Percentiles rank a stretch among this genome's conserved stretches.
phyloP scores from a whole-genome alignment of 106 monocot species.

The Acorus calamus region DNA sequence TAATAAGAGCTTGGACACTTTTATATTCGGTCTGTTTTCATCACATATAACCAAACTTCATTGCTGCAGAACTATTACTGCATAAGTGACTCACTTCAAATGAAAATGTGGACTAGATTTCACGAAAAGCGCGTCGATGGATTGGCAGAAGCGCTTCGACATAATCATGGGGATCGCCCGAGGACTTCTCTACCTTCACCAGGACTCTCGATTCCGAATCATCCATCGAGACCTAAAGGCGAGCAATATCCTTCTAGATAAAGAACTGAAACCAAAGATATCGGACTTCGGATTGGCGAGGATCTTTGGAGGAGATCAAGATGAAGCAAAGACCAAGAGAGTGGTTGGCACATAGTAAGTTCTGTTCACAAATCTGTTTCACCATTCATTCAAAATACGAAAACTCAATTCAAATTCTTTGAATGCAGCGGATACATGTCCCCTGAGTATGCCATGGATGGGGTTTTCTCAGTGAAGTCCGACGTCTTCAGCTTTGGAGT shows the following conservation, averaged over 20 bases:
- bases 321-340: constrained; percentile 12
- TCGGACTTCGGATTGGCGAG: constrained; percentile 44
- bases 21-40: constrained; percentile 9
- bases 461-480: constrained; percentile 31
- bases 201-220: constrained; percentile 26
- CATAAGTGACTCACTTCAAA: background rate
- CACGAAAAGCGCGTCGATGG: background rate
- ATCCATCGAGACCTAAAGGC: constrained; percentile 41
- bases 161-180: constrained; percentile 27
- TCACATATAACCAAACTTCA: background rate
- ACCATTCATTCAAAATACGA: too few relatives aligned
- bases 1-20: constrained; percentile 8
- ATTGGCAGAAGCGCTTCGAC: constrained; percentile 13
- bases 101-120: background rate
- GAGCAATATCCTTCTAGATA: constrained; percentile 32
- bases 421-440: constrained; percentile 35
- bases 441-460: constrained; percentile 36
- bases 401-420: too few relatives aligned
- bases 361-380: too few relatives aligned
- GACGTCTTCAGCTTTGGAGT: constrained; percentile 41
- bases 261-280: constrained; percentile 34
- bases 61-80: background rate
- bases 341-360: constrained; percentile 46
- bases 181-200: constrained; percentile 36
- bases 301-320: constrained; percentile 22